Conservation (phyloP, 768 basidiomycete genomes). For the button mushroom (Agaricus bisporus) region DNA sequence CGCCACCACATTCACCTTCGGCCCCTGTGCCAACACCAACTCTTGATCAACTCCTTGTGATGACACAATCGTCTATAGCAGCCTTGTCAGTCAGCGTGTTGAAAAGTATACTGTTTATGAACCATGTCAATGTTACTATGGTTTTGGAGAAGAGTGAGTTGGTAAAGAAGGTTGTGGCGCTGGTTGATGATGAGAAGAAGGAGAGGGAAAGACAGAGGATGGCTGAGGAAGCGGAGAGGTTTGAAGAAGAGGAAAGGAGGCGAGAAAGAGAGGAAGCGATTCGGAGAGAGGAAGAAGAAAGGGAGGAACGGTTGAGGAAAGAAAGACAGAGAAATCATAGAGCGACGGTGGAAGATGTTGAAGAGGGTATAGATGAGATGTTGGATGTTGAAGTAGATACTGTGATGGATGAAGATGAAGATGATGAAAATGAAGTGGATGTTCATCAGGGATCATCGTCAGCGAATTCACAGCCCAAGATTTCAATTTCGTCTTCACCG, state of each 20-base stretch:
- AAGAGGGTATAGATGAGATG: slow-evolving; percentile 14
- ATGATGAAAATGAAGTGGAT: not conserved
- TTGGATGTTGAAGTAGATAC: slow-evolving; percentile 8
- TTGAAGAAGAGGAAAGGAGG: slow-evolving; percentile 33
- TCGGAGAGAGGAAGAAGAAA: slow-evolving; percentile 20
- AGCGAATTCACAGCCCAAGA: slow-evolving; percentile 14
- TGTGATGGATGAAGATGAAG: slow-evolving; percentile 6
- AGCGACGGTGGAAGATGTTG: slow-evolving; percentile 15
- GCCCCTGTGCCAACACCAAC: slow-evolving; percentile 47
- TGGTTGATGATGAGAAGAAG: slow-evolving; percentile 59
- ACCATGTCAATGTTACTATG: slow-evolving; percentile 72
- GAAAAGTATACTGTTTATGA: slow-evolving; percentile 74
- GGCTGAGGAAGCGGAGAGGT: slow-evolving; percentile 40
- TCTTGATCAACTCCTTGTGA: slow-evolving; percentile 61
- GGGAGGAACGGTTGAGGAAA: slow-evolving; percentile 11
- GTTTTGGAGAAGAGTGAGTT: slow-evolving; percentile 85
- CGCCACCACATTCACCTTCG: slow-evolving; percentile 12
- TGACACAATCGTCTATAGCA: slow-evolving; percentile 50
- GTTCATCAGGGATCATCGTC: not conserved
- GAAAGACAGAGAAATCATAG: slow-evolving; percentile 17
- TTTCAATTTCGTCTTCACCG: slow-evolving; percentile 22
- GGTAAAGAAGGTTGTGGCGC: slow-evolving; percentile 58
- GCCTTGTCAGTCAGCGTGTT: slow-evolving; percentile 64
- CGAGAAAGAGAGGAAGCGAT: slow-evolving; percentile 31
- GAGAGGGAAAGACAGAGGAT: slow-evolving; percentile 44